Conservation (phyloP, 768 basidiomycete species). For the Leccinum variicolor region DNA sequence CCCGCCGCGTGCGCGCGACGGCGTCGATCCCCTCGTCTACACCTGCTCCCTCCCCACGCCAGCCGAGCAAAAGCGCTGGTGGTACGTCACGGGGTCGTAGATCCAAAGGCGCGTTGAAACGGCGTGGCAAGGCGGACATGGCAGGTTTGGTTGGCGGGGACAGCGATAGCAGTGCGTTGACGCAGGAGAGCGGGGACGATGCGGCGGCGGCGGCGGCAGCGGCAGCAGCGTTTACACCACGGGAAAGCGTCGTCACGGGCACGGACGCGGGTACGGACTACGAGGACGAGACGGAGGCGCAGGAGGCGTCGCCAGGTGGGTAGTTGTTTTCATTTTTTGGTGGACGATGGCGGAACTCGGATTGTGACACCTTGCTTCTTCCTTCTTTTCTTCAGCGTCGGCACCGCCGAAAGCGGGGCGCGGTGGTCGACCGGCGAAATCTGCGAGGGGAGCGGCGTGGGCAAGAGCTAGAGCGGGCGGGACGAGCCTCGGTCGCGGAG, state of each 20-base stretch:
- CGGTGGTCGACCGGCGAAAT: constrained; percentile 27
- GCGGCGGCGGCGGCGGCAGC: constrained; percentile 7
- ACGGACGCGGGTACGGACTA: constrained; percentile 72
- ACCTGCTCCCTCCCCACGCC: constrained; percentile 53
- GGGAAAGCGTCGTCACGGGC: constrained; percentile 65
- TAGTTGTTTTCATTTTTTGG: constrained; percentile 1
- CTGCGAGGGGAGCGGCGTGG: constrained; percentile 20
- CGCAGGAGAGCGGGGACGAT: constrained; percentile 81
- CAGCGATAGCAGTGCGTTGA: constrained; percentile 81
- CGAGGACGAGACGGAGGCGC: constrained; percentile 67
- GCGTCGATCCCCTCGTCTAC: constrained; percentile 53
- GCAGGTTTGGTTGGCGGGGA: constrained; percentile 78
- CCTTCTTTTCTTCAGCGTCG: constrained; percentile 10
- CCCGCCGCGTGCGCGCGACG: constrained; percentile 61
- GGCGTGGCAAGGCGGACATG: constrained; percentile 47
- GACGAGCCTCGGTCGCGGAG: constrained; percentile 22
- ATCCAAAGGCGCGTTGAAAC: constrained; percentile 45
- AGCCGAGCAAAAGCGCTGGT: constrained; percentile 19
- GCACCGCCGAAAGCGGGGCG: constrained; percentile 21
- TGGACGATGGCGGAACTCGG: not conserved
- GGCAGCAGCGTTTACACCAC: constrained; percentile 46
- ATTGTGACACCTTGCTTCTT: constrained; percentile 11
- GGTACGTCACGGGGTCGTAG: constrained; percentile 22
- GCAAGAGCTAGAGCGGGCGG: constrained; percentile 28
- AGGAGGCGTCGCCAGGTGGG: constrained; percentile 57